Evolutionary conservation across 371 early-diverging fungal genomes (phyloP).

Genomic region (Paraphysoderma sedebokerense): DNA sequence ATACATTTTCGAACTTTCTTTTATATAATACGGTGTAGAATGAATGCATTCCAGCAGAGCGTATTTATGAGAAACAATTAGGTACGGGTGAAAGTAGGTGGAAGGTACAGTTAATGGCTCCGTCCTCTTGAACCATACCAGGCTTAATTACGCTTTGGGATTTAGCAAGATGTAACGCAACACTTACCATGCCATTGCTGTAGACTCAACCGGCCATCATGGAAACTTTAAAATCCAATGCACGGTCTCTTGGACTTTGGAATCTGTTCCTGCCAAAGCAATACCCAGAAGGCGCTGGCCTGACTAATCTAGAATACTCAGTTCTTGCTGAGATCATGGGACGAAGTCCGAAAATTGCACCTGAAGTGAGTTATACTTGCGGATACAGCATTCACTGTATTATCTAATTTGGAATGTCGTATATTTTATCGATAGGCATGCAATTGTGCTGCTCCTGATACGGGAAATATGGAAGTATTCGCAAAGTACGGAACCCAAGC

Average conservation of each 20-base stretch:
- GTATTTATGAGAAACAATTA: constrained; percentile 47
- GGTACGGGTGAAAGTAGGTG: constrained; percentile 56
- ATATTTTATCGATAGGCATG: constrained; percentile 22
- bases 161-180: too few relatives aligned
- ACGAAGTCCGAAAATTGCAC: constrained; percentile 51
- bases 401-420: background rate
- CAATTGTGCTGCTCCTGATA: constrained; percentile 94
- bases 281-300: constrained; percentile 61
- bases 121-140: too few relatives aligned
- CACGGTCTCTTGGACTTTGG: constrained; percentile 81
- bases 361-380: constrained; percentile 38
- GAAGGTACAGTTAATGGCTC: too few relatives aligned
- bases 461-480: constrained; percentile 97
- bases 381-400: background rate
- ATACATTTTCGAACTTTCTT: constrained; percentile 5
- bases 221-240: constrained; percentile 74
- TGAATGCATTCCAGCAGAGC: constrained; percentile 90
- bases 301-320: constrained; percentile 88
- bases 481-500: constrained; percentile 77
- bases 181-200: too few relatives aligned
- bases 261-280: constrained; percentile 74
- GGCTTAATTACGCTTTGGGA: too few relatives aligned
- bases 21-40: constrained; percentile 32
- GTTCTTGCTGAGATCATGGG: constrained; percentile 80
- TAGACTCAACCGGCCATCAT: constrained; percentile 49